Evolutionary conservation across 345 rosid genomes (phyloP).

Genomic region (Populus pruinosa): DNA sequence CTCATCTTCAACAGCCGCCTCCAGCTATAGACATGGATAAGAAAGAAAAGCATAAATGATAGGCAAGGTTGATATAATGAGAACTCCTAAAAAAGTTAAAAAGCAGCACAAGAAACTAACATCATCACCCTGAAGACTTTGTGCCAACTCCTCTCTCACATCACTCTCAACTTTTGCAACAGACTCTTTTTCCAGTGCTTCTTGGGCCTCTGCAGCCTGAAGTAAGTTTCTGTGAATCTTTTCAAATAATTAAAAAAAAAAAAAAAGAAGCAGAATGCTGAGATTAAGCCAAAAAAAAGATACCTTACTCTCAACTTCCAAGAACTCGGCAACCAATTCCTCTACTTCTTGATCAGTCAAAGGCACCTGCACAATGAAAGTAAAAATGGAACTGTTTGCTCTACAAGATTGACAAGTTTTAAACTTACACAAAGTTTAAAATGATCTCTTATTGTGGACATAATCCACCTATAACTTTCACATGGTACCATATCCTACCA

Average conservation of each 20-base stretch:
- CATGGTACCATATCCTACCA: background rate
- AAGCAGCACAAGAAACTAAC: slow-evolving; percentile 43
- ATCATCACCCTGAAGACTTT: slow-evolving; percentile 63
- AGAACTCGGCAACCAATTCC: slow-evolving; percentile 69
- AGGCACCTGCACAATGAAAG: slow-evolving; percentile 52
- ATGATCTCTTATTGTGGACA: background rate
- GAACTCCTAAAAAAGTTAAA: background rate
- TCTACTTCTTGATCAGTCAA: slow-evolving; percentile 86
- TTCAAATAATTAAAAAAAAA: slow-evolving; percentile 12
- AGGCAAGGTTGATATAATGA: slow-evolving; percentile 3
- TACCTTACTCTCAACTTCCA: slow-evolving; percentile 97
- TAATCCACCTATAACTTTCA: background rate
- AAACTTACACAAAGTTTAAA: background rate
- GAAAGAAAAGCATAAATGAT: slow-evolving; percentile 15
- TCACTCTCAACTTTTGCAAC: slow-evolving; percentile 76
- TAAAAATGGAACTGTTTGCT: slow-evolving; percentile 6
- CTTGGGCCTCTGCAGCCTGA: slow-evolving; percentile 99
- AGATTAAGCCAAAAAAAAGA: slow-evolving; percentile 16
- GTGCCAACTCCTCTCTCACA: slow-evolving; percentile 86
- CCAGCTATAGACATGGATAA: slow-evolving; percentile 45
- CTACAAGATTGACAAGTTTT: background rate
- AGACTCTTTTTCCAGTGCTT: slow-evolving; percentile 92
- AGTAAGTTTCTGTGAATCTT: slow-evolving; percentile 37
- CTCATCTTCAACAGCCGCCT: slow-evolving; percentile 73
- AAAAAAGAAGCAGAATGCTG: background rate